These are phyloP conservation scores for Tritrichomonas foetus DNA, from an alignment of 208 protist species.

Conservation along the genomic window DNA sequence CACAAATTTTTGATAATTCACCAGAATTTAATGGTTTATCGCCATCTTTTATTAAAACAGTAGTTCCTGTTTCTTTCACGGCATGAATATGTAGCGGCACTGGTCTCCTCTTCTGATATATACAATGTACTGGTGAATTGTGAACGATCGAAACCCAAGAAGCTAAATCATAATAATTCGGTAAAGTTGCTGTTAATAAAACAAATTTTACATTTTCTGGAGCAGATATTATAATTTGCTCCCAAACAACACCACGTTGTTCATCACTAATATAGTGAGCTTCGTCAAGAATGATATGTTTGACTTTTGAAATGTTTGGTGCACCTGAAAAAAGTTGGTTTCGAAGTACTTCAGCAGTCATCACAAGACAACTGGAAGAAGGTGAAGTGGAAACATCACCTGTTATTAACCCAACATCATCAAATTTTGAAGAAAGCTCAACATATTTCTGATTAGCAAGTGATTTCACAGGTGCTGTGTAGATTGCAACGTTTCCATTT, in stretches of 20 bases:
- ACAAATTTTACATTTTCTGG: neutral
- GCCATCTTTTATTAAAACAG: neutral
- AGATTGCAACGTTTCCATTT: neutral
- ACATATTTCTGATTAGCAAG: conserved; percentile 33
- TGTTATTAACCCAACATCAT: conserved; percentile 16
- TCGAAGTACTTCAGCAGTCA: conserved; percentile 25
- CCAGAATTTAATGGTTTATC: neutral
- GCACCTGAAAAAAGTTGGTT: neutral
- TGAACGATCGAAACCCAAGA: neutral
- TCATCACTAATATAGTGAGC: conserved; percentile 13
- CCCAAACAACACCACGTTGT: neutral
- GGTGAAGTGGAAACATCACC: neutral
- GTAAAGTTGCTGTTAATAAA: neutral
- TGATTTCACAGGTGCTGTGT: conserved; percentile 36
- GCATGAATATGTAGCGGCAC: neutral
- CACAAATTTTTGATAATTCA: neutral
- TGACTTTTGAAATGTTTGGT: neutral
- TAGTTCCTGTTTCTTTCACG: neutral
- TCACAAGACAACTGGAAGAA: neutral
- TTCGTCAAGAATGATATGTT: conserved; percentile 36
- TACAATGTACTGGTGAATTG: neutral
- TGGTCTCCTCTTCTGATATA: neutral
- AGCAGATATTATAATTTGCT: neutral
- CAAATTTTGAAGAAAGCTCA: neutral
- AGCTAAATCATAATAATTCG: neutral